Base-by-base conservation (phyloP, 257 asterid species). In the Buddleja alternifolia region DNA sequence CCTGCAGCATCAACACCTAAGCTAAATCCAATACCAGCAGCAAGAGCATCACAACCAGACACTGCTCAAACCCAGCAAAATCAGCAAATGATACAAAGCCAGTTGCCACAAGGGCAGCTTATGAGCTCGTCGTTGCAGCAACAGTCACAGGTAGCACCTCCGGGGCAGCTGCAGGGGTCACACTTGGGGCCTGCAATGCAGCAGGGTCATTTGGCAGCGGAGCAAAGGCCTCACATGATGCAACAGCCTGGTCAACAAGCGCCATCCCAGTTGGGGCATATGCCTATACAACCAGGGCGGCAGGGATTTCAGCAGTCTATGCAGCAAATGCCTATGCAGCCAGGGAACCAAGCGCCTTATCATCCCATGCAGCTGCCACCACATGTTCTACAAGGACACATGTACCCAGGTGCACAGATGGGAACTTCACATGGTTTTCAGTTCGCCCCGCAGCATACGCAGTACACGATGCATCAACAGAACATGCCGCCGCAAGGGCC, bases 11-110 rank as follows among this genome's bases (percentile, higher is more conserved):
- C 87, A 53, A 74, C 83, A 29, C 91, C 95, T 24, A 78, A 79
- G 80, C 66, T 89, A 72, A 88, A 87, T 76, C 90, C 90, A 44
- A 63, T 85, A 54, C 95, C 88, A n/a, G 85, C 86, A 50, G 77
- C 83, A 51, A 85, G 85, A 63, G 52, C 83, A 54, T 66, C 79
- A 6, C 96, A 78, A 70, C 72, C 79, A 37, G 85, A 81, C 14
- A 78, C 77, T 73, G 78, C 39, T 65, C 94, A 81, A 57, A 73
- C 62, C 73, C 78, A 75, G 41, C 88, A 78, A 65, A 77, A 70
- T 67, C 78, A 59, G 56, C 91, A 80, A 46, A 50, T 66, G 60
- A 53, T 77, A 36, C 83, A 78, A 39, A 11, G 54, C 16, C 81
- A 78, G 6, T 59, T 44, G 61, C 77, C 72, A 47, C 89, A 78